Evolutionary conservation across 176 grass and related monocot species (phyloP).

Genomic region (Bothriochloa decipiens): DNA sequence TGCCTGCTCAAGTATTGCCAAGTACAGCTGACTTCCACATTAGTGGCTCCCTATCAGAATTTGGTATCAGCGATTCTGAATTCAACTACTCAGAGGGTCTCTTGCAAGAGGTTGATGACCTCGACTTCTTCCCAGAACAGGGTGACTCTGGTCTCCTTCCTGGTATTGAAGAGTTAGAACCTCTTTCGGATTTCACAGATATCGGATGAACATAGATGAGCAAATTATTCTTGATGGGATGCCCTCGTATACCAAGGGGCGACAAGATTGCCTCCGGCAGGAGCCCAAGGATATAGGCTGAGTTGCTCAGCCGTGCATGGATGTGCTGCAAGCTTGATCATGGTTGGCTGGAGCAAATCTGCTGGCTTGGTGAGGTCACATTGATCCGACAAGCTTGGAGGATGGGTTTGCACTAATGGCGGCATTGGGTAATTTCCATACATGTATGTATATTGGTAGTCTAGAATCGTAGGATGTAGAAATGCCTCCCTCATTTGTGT

Average conservation of each 20-base stretch:
- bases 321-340: conserved; percentile 31
- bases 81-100: conserved; percentile 35
- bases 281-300: conserved; percentile 13
- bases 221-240: conserved; percentile 15
- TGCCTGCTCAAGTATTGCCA: conserved; percentile 32
- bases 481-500: conserved; percentile 44
- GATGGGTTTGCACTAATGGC: conserved; percentile 46
- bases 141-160: conserved; percentile 61
- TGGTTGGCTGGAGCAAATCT: conserved; percentile 35
- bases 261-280: conserved; percentile 41
- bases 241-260: conserved; percentile 23
- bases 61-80: conserved; percentile 53
- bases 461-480: conserved; percentile 54
- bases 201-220: conserved; percentile 61
- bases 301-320: conserved; percentile 5
- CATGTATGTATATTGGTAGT: conserved; percentile 73
- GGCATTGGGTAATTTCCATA: conserved; percentile 63
- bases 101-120: conserved; percentile 29
- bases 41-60: conserved; percentile 51
- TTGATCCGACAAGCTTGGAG: conserved; percentile 39
- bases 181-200: conserved; percentile 78
- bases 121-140: conserved; percentile 44
- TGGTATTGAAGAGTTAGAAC: conserved; percentile 71
- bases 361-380: conserved; percentile 41
- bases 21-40: conserved; percentile 46